Evolutionary conservation across 2,329 filamentous ascomycete species (phyloP).

Genomic region (Teratosphaeria gauchensis): DNA sequence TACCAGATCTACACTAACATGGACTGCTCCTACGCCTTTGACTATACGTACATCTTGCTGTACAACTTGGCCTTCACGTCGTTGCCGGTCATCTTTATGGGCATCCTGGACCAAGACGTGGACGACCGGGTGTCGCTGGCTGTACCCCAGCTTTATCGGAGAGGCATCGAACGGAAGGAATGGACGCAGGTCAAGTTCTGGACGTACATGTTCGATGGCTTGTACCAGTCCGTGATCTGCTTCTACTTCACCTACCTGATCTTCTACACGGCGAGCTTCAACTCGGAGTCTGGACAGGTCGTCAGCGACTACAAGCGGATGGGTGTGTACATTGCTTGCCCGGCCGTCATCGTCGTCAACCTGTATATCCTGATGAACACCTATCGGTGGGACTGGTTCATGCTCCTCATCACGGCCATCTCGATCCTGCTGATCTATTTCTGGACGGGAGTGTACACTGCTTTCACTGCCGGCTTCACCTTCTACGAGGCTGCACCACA

Average conservation of each 20-base stretch:
- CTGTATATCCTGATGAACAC: constrained; percentile 91
- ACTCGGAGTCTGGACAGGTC: constrained; percentile 62
- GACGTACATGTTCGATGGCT: constrained; percentile 89
- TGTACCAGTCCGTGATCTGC: constrained; percentile 88
- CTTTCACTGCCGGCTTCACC: constrained; percentile 45
- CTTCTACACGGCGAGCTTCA: constrained; percentile 58
- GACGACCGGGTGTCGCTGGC: constrained; percentile 87
- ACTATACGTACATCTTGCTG: constrained; percentile 94
- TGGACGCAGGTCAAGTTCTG: constrained; percentile 97
- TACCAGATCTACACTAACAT: constrained; percentile 93
- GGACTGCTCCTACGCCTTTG: constrained; percentile 92
- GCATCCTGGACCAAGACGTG: constrained; percentile 93
- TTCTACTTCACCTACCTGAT: constrained; percentile 89
- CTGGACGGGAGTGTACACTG: constrained; percentile 86
- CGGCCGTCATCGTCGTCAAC: constrained; percentile 81
- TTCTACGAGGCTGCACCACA: constrained; percentile 73
- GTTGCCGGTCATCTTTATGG: constrained; percentile 87
- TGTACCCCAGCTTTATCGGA: constrained; percentile 88
- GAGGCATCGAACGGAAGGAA: constrained; percentile 90
- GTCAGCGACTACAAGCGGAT: constrained; percentile 74
- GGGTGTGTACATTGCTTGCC: constrained; percentile 76
- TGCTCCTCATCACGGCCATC: constrained; percentile 68
- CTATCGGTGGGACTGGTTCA: constrained; percentile 97
- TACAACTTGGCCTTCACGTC: constrained; percentile 98
- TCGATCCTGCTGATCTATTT: constrained; percentile 85